A percentile compares a stretch with the other conserved stretches of the same genome.
phyloP scores from a whole-genome alignment of 129 eudicot genomes.

The Dittrichia graveolens region DNA sequence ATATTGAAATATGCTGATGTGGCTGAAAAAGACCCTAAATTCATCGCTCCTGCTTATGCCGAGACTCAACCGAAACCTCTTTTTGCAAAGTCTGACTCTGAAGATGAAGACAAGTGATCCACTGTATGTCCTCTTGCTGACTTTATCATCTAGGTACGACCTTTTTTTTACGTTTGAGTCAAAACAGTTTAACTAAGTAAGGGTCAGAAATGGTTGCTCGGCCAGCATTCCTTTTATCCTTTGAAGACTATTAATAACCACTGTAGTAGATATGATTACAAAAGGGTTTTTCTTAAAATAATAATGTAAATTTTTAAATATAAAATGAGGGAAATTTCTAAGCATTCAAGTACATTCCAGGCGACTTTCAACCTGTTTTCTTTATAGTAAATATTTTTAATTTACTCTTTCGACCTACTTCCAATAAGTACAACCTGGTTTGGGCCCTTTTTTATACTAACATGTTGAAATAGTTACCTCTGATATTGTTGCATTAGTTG shows the following conservation, averaged over 20 bases:
- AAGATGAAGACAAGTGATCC: constrained; percentile 72
- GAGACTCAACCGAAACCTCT: constrained; percentile 86
- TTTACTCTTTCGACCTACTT: background rate
- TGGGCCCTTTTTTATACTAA: background rate
- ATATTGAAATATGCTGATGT: constrained; percentile 92
- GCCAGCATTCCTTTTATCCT: too few relatives aligned
- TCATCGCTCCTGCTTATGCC: constrained; percentile 94
- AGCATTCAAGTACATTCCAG: background rate
- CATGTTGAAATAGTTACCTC: background rate
- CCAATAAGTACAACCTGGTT: too few relatives aligned
- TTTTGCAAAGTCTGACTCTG: constrained; percentile 85
- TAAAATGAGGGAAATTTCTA: too few relatives aligned
- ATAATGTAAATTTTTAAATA: background rate
- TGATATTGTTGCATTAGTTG: too few relatives aligned
- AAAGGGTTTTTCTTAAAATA: background rate
- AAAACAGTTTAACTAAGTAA: too few relatives aligned
- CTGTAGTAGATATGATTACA: background rate
- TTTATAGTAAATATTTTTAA: background rate
- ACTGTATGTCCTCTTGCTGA: constrained; percentile 3
- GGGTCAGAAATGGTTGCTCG: too few relatives aligned
- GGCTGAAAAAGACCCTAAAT: constrained; percentile 93
- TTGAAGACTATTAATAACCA: too few relatives aligned
- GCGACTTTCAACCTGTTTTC: background rate
- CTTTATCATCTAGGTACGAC: constrained; percentile 5
- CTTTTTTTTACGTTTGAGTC: background rate